phyloP scores from a whole-genome alignment of 169 alveolate genomes.

The Hammondia hammondi region DNA sequence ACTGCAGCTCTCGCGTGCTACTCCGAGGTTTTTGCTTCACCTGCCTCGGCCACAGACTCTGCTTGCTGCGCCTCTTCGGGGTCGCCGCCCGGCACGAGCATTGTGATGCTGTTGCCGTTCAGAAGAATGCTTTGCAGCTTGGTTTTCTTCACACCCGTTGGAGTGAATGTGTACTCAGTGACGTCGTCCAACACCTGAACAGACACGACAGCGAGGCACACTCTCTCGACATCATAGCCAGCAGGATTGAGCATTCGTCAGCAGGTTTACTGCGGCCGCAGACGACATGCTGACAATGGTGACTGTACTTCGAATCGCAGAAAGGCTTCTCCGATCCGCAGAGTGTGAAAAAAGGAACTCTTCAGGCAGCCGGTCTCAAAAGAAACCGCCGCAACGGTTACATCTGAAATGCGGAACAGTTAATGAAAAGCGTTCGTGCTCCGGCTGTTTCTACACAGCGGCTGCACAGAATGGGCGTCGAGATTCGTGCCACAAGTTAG shows the following conservation, averaged over 20 bases:
- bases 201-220: neutral
- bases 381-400: too few species aligned
- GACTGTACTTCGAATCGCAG: too few species aligned
- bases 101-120: conserved; percentile 76
- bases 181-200: conserved; percentile 73
- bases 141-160: conserved; percentile 73
- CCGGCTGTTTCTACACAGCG: too few species aligned
- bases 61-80: conserved; percentile 62
- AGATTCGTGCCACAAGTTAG: too few species aligned
- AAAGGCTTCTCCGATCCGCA: too few species aligned
- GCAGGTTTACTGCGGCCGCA: neutral
- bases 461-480: too few species aligned
- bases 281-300: too few species aligned
- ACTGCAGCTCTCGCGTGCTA: neutral
- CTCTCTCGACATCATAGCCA: neutral
- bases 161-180: conserved; percentile 71
- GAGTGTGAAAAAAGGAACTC: too few species aligned
- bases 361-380: too few species aligned
- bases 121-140: conserved; percentile 71
- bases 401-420: too few species aligned
- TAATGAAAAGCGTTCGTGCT: too few species aligned
- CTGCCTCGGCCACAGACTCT: neutral
- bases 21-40: neutral
- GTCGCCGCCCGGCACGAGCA: conserved; percentile 80
- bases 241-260: neutral